Percentiles rank a stretch among this genome's conserved stretches.
phyloP scores from a whole-genome alignment of 805 yeast genomes.

The Yamadazyma takamatsuzukensis region DNA sequence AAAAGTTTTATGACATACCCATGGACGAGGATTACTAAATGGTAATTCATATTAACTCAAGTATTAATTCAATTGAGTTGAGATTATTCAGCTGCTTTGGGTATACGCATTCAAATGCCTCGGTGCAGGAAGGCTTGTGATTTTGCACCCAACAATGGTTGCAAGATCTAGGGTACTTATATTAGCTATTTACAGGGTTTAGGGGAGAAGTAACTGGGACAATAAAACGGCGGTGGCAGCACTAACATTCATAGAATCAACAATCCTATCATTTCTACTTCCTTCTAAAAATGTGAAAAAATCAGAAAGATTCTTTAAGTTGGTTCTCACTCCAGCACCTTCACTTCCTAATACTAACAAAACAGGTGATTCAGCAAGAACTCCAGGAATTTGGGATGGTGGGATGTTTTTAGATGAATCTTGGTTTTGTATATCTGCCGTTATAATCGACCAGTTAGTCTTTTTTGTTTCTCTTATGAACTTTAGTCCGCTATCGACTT shows the following conservation, averaged over 20 bases:
- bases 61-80: not conserved
- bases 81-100: too few species aligned
- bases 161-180: too few species aligned
- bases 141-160: too few species aligned
- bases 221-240: slow-evolving; percentile 80
- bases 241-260: slow-evolving; percentile 85
- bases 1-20: slow-evolving; percentile 45
- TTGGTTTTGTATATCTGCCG: slow-evolving; percentile 48
- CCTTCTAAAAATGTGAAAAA: slow-evolving; percentile 40
- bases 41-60: slow-evolving; percentile 33
- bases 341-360: slow-evolving; percentile 81
- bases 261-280: slow-evolving; percentile 29
- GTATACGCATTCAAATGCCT: not conserved
- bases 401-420: slow-evolving; percentile 32
- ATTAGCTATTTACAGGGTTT: too few species aligned
- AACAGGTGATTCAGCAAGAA: slow-evolving; percentile 52
- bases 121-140: not conserved
- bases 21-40: slow-evolving; percentile 70
- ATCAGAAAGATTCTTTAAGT: slow-evolving; percentile 57
- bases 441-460: slow-evolving; percentile 66
- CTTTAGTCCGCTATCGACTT: slow-evolving; percentile 52
- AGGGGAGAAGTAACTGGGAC: too few species aligned
- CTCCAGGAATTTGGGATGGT: slow-evolving; percentile 38
- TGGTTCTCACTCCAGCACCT: slow-evolving; percentile 75
- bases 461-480: slow-evolving; percentile 57